phyloP scores from a whole-genome alignment of 2,329 filamentous ascomycete genomes.

The Bimuria novae-zelandiae region DNA sequence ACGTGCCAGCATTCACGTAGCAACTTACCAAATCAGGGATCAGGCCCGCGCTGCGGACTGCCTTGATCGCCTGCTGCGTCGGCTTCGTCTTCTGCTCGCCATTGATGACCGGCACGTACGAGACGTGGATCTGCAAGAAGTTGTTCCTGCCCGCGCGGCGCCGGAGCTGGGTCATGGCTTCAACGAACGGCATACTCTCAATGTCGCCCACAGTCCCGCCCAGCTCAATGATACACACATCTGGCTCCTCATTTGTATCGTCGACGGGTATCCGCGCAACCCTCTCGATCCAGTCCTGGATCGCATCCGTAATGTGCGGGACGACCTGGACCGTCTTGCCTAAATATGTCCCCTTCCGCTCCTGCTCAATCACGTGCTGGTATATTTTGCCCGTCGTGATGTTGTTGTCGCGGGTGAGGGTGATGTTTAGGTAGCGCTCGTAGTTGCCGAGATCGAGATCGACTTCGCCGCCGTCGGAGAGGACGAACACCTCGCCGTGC shows the following conservation, averaged over 20 bases:
- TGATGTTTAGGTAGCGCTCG: slow-evolving; percentile 80
- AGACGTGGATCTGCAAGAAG: slow-evolving; percentile 88
- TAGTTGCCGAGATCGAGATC: slow-evolving; percentile 78
- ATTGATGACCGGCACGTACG: slow-evolving; percentile 77
- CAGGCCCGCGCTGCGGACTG: slow-evolving; percentile 78
- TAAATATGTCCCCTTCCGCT: slow-evolving; percentile 76
- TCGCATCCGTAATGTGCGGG: slow-evolving; percentile 87
- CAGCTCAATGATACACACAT: slow-evolving; percentile 85
- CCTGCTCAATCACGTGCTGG: slow-evolving; percentile 79
- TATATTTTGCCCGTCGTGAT: slow-evolving; percentile 99
- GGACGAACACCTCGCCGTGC: slow-evolving; percentile 88
- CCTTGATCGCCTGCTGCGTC: slow-evolving; percentile 86
- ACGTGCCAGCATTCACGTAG: background rate
- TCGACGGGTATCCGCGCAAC: slow-evolving; percentile 87
- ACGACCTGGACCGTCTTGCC: slow-evolving; percentile 90
- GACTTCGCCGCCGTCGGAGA: slow-evolving; percentile 79
- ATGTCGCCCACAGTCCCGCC: slow-evolving; percentile 78
- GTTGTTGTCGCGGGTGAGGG: slow-evolving; percentile 84
- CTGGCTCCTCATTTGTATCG: slow-evolving; percentile 78
- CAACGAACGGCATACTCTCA: slow-evolving; percentile 84
- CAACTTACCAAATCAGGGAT: slow-evolving; percentile 62
- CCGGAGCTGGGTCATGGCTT: slow-evolving; percentile 80
- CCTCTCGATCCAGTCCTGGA: slow-evolving; percentile 89
- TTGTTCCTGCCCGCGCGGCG: slow-evolving; percentile 74
- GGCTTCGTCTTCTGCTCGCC: slow-evolving; percentile 96